These are phyloP conservation scores for Corylus avellana DNA, from an alignment of 306 rosid genomes.

Conservation along the genomic window DNA sequence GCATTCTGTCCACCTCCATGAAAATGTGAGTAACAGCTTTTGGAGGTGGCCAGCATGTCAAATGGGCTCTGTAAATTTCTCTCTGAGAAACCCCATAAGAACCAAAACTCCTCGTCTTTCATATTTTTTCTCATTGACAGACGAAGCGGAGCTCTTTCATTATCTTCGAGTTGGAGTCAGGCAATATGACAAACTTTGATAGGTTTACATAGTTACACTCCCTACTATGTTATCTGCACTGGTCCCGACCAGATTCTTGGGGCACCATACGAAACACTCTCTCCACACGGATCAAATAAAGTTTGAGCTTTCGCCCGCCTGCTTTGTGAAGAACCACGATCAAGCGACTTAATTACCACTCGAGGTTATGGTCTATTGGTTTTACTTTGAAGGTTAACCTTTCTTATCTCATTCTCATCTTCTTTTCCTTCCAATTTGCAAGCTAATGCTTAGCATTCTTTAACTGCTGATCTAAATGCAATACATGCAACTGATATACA, in stretches of 20 bases:
- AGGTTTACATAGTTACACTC: neutral
- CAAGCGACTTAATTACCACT: too few relatives aligned
- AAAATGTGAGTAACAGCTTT: neutral
- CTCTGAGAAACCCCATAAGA: conserved; percentile 1
- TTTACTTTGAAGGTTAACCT: neutral
- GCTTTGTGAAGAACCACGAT: too few relatives aligned
- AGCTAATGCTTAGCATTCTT: neutral
- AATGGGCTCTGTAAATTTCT: conserved; percentile 45
- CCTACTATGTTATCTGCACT: neutral
- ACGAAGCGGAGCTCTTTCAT: neutral
- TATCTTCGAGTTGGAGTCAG: neutral
- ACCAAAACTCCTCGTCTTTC: neutral
- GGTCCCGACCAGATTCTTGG: too few relatives aligned
- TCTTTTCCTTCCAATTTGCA: neutral
- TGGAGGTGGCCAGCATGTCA: conserved; percentile 94
- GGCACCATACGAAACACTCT: too few relatives aligned
- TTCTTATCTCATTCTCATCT: neutral
- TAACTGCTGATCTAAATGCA: neutral
- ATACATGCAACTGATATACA: neutral
- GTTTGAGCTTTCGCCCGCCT: too few relatives aligned
- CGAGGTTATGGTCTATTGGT: neutral
- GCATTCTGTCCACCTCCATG: conserved; percentile 63
- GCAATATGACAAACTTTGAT: neutral
- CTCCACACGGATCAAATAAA: too few relatives aligned
- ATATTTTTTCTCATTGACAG: neutral